phyloP scores from a whole-genome alignment of 1,284 basidiomycete species.

The Papiliotrema laurentii region DNA sequence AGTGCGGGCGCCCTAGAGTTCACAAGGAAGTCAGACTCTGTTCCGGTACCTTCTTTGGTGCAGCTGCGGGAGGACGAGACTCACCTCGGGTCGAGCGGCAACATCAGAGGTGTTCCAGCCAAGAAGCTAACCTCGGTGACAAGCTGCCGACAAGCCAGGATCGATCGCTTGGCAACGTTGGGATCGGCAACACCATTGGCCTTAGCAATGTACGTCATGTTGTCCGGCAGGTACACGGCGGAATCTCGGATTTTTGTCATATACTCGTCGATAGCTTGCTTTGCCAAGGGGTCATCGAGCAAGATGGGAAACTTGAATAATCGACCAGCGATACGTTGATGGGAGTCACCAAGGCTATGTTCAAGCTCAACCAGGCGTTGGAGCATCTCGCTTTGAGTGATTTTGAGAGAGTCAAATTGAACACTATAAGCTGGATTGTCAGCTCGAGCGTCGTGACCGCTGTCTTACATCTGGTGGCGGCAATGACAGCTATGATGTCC shows the following conservation, averaged over 20 bases:
- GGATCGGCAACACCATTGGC: constrained; percentile 53
- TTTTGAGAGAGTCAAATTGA: constrained; percentile 52
- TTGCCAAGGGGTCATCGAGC: constrained; percentile 59
- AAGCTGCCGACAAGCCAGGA: neutral
- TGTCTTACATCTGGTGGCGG: constrained; percentile 57
- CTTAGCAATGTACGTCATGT: constrained; percentile 61
- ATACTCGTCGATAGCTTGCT: constrained; percentile 58
- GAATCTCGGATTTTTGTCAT: constrained; percentile 56
- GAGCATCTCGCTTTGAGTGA: constrained; percentile 51
- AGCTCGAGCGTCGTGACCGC: constrained; percentile 51
- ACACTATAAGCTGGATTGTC: constrained; percentile 36
- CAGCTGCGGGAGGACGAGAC: neutral
- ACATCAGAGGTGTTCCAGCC: constrained; percentile 11
- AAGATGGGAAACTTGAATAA: constrained; percentile 58
- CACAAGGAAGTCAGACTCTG: too few relatives aligned
- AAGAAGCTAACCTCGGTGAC: neutral
- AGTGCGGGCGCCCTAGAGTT: too few relatives aligned
- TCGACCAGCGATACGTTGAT: constrained; percentile 51
- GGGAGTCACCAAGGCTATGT: constrained; percentile 39
- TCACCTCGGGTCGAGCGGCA: constrained; percentile 32
- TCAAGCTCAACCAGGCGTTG: constrained; percentile 32
- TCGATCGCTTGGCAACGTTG: neutral
- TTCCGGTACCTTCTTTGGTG: neutral
- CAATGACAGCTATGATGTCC: constrained; percentile 47
- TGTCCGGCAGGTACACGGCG: constrained; percentile 65